Evolutionary conservation across 164 flowering plant species (phyloP), one percentile per base, ranked within the genome.

Genomic region (Echeveria elegans): DNA sequence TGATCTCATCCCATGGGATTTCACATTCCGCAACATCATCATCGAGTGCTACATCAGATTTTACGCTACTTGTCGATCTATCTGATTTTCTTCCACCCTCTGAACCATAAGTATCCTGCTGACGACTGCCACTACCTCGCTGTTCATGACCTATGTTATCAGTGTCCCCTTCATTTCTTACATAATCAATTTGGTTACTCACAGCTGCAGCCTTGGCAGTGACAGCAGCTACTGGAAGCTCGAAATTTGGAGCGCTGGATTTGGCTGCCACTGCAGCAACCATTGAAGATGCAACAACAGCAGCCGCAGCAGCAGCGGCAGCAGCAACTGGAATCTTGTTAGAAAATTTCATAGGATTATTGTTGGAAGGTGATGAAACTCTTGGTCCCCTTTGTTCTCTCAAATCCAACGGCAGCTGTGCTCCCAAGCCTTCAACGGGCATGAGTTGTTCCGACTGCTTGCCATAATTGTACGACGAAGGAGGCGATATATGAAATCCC

Each of bases 11-110:
- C 97, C 94, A 95, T 29, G 78, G 83, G 63, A 95, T 90, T 78
- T 94, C 98, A 74, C 85, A 89, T 24, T 94, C 99, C 14, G 92
- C 85, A 60, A 85, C 96, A 75, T 92, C 97, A 75, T 92, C 97
- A 77, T 92, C 97, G 50, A 90, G 80, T 5, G 82, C 66, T 29
- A 63, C 69, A 69, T 88, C 96, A 63, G 94, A 89, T 66, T 75
- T 88, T 70, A 82, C 61, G 67, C 88, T 88, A 48, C 86, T 84
- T 2, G 85, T 79, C 11, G 94, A 93, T 79, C 76, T 77, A 67
- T 87, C 90, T 19, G 96, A 89, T 70, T 63, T 72, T 79, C 92
- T 86, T 75, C 88, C 98, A 15, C 82, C 85, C 66, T 85, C 92
- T 52, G 77, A 76, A 77, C 72, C 80, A 32, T 41, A 41, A 69